Evolutionary conservation across 345 rosid genomes (phyloP), one percentile per base, ranked within the genome.

Genomic region (Pseudoturritis turrita): DNA sequence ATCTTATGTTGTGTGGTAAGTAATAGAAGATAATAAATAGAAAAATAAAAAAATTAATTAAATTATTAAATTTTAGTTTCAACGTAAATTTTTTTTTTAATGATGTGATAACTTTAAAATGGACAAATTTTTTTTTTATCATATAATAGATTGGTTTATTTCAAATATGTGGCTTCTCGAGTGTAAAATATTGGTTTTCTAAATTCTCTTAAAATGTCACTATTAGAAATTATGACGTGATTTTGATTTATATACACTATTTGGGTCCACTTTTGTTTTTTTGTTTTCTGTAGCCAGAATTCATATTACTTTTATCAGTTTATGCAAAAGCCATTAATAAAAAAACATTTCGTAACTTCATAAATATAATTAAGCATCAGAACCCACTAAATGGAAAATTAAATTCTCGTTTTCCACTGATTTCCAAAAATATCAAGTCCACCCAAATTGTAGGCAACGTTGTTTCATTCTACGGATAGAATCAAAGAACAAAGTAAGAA

Each of bases 371-470:
- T 47, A 58, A 70, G 74, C 29, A 59, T 59, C 67, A 59, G 61
- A 71, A 50, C 35, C 75, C 61, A 71, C 68, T 71, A 71, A 39
- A 50, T 10, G 29, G 11, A 5, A 59, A 44, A 50, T 8, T 40
- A 14, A 66, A 55, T 73, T 73, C 51, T 73, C 5, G 14, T 46
- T 43, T 54, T 35, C 51, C 44, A 71, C 23, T 61, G 12, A 71
- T 55, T 65, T 36, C 45, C 41, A 2, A 55, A 73, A 65, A 65
- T 55, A 73, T 64, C 15, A 56, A 36, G 59, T 73, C 65, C 77
- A 73, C 58, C 43, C 57, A 65, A 55, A 64, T 22, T 64, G 18
- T 64, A 64, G 71, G 77, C 57, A 73, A 64, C 47, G 12, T 43
- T 63, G 22, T 65, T 73, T 63, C 70, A 73, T 36, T 44, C 49